Base-by-base conservation (phyloP, 768 basidiomycete species). In the Dentipellis sp. region DNA sequence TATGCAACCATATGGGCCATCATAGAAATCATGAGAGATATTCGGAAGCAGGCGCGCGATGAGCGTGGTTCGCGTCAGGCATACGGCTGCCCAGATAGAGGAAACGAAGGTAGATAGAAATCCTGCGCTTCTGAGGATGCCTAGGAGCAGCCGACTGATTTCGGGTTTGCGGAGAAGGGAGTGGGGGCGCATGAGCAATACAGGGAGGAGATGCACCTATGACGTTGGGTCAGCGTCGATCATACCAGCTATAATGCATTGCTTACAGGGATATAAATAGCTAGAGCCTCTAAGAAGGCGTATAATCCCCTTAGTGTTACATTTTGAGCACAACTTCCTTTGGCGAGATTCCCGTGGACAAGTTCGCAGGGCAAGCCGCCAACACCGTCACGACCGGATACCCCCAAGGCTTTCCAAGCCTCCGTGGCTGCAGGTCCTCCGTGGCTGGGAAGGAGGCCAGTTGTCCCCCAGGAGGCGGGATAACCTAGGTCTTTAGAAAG, bases 281-380 rank as follows among this genome's bases (percentile, higher is more conserved):
- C 73, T 16, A 88, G 63, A 0, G 86, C 81, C 64, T 89, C 74
- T 14, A 76, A 61, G 64, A 89, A 88, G 0, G 79, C 86, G 52
- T 73, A 74, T 11, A 72, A 49, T 12, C 78, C 78, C 55, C 89
- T 74, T 48, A 84, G 65, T 0, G 59, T 60, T 2, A 78, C 73
- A 65, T 91, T 91, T 36, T 76, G 75, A 0, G 74, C 71, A 64
- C 89, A 91, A 62, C 80, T 85, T 16, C 70, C 68, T 29, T 74
- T 74, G 4, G 78, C 78, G 38, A 81, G 69, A n/a, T 72, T 67
- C 10, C 79, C 81, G 61, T 91, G 89, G 0, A 91, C 78, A 3
- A 90, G 62, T 64, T 89, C 83, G 62, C 89, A 91, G 1, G 89
- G 89, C 7, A 91, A 58, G 1, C 89, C 89, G 2, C 87, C 89